Percentiles rank a stretch among this genome's conserved stretches.
phyloP scores from a whole-genome alignment of 169 alveolate genomes.

The Babesia caballi region DNA sequence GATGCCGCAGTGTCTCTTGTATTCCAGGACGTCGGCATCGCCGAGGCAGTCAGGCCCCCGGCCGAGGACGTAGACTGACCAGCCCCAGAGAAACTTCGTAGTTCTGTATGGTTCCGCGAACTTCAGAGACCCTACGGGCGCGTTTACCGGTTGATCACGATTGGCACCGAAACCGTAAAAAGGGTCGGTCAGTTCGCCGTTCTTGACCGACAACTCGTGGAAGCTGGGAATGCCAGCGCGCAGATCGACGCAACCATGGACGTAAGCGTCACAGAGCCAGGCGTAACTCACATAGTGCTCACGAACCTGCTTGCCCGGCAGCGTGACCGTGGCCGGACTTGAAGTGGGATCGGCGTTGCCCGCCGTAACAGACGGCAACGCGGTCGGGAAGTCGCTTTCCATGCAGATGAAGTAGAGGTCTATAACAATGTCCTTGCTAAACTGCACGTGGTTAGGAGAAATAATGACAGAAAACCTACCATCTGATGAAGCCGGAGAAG shows the following conservation, averaged over 20 bases:
- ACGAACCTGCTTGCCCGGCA: background rate
- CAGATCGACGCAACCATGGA: slow-evolving; percentile 36
- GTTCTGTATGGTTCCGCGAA: slow-evolving; percentile 7
- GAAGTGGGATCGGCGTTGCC: no score
- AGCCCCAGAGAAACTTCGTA: slow-evolving; percentile 61
- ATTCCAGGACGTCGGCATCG: slow-evolving; percentile 11
- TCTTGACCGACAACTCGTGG: background rate
- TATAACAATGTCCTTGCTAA: background rate
- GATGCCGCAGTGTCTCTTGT: slow-evolving; percentile 58
- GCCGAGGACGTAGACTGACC: slow-evolving; percentile 36
- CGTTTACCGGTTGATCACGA: background rate
- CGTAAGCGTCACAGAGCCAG: slow-evolving; percentile 52
- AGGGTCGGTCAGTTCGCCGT: background rate
- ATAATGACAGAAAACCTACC: background rate
- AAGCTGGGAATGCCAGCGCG: background rate
- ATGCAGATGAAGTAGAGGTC: slow-evolving; percentile 1
- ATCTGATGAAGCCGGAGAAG: background rate
- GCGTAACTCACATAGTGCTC: slow-evolving; percentile 29
- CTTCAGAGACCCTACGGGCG: background rate
- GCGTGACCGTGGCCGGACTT: background rate
- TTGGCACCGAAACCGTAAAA: background rate
- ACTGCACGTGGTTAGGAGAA: background rate
- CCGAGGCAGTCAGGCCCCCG: background rate
- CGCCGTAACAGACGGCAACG: no score
- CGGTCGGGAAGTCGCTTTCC: no score